Conservation (phyloP, 257 asterid species). For the Thymus quinquecostatus region DNA sequence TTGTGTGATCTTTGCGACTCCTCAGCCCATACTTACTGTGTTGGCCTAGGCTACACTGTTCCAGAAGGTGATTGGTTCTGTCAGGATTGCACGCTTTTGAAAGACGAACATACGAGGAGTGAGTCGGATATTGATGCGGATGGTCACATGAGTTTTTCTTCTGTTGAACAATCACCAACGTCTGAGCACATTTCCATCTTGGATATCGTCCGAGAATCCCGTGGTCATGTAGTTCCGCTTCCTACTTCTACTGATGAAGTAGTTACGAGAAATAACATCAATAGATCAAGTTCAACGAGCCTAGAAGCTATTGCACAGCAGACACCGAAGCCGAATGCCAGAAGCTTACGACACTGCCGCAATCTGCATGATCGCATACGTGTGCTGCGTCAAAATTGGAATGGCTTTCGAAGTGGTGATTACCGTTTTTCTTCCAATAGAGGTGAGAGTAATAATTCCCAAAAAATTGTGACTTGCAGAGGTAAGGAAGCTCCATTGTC, state of each 20-base stretch:
- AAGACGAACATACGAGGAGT: slow-evolving; percentile 51
- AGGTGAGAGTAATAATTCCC: slow-evolving; percentile 33
- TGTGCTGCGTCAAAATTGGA: slow-evolving; percentile 65
- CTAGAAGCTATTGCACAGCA: slow-evolving; percentile 21
- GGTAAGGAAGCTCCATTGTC: slow-evolving; percentile 32
- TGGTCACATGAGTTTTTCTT: slow-evolving; percentile 26
- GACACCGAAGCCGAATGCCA: slow-evolving; percentile 40
- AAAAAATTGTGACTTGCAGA: slow-evolving; percentile 25
- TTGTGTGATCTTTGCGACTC: slow-evolving; percentile 80
- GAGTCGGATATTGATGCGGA: slow-evolving; percentile 38
- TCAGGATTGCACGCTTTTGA: slow-evolving; percentile 64
- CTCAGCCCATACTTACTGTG: slow-evolving; percentile 71
- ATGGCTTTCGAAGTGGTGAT: slow-evolving; percentile 52
- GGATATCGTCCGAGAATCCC: slow-evolving; percentile 54
- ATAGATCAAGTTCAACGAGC: slow-evolving; percentile 35
- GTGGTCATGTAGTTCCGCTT: slow-evolving; percentile 26
- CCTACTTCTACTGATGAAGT: slow-evolving; percentile 27
- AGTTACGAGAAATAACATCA: slow-evolving; percentile 12
- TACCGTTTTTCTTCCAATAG: slow-evolving; percentile 46
- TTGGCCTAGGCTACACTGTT: slow-evolving; percentile 65
- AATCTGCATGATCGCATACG: slow-evolving; percentile 57
- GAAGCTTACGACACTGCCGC: slow-evolving; percentile 58
- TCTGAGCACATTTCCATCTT: slow-evolving; percentile 37
- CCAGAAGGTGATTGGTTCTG: slow-evolving; percentile 93
- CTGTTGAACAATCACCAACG: slow-evolving; percentile 17